These are phyloP conservation scores for Fallopia convolvulus DNA, from an alignment of 148 eudicot species.

Conservation along the genomic window DNA sequence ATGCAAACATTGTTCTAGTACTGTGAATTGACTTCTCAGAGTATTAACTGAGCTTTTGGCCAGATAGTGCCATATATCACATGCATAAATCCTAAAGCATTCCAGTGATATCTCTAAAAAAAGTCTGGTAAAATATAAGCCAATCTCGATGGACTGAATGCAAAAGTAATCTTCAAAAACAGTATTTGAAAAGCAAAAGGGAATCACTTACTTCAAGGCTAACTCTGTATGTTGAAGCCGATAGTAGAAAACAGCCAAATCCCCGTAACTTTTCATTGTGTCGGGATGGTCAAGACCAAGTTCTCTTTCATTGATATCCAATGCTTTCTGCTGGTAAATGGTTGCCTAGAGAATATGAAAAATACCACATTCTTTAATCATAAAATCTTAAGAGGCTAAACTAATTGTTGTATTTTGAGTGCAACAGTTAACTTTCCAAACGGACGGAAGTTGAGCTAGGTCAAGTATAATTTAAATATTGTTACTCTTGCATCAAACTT, in stretches of 20 bases:
- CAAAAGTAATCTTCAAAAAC: not conserved
- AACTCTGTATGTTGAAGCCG: conserved; percentile 93
- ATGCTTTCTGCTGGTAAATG: conserved; percentile 92
- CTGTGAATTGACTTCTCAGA: too few species aligned
- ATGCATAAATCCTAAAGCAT: too few species aligned
- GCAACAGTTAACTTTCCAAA: not conserved
- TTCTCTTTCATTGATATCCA: conserved; percentile 97
- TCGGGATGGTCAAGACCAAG: conserved; percentile 99
- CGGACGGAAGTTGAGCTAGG: not conserved
- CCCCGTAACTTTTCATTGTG: conserved; percentile 97
- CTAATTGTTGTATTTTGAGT: not conserved
- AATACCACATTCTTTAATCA: not conserved
- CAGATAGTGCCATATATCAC: not conserved
- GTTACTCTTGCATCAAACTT: not conserved
- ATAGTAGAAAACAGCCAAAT: conserved; percentile 90
- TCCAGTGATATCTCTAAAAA: too few species aligned
- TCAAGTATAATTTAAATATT: not conserved
- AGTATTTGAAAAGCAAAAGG: not conserved
- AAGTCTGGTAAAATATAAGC: not conserved
- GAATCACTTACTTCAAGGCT: conserved; percentile 66
- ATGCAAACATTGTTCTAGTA: not conserved
- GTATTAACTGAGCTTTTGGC: not conserved
- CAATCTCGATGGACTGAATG: not conserved
- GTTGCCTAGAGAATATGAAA: conserved; percentile 48
- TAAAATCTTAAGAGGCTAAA: not conserved